phyloP scores from a whole-genome alignment of 2,329 filamentous ascomycete species.

The Curvularia lunata region DNA sequence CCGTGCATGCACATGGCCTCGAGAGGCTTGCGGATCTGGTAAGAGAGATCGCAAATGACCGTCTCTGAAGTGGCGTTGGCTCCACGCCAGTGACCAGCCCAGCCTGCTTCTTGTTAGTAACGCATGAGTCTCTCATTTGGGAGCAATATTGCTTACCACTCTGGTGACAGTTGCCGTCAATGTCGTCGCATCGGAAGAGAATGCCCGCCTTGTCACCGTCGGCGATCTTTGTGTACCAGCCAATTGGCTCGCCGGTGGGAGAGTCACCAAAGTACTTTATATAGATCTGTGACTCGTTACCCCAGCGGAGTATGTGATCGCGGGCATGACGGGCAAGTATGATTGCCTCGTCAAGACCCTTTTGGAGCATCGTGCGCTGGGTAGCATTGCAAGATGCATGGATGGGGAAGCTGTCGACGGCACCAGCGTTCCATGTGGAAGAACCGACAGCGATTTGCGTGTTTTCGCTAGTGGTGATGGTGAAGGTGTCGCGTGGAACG shows the following conservation, averaged over 20 bases:
- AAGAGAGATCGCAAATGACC: slow-evolving; percentile 71
- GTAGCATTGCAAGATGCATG: slow-evolving; percentile 72
- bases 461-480: slow-evolving; percentile 29
- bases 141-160: slow-evolving; percentile 27
- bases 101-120: slow-evolving; percentile 53
- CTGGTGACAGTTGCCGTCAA: slow-evolving; percentile 66
- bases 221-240: slow-evolving; percentile 67
- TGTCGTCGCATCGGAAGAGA: slow-evolving; percentile 72
- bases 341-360: slow-evolving; percentile 65
- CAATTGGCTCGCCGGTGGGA: slow-evolving; percentile 64
- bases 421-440: slow-evolving; percentile 47
- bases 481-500: slow-evolving; percentile 32
- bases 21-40: slow-evolving; percentile 62
- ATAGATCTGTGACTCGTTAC: slow-evolving; percentile 65
- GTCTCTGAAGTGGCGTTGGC: slow-evolving; percentile 69
- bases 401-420: slow-evolving; percentile 57
- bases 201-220: slow-evolving; percentile 63
- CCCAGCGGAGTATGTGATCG: slow-evolving; percentile 65
- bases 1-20: slow-evolving; percentile 66
- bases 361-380: slow-evolving; percentile 61
- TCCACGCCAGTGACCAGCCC: slow-evolving; percentile 72
- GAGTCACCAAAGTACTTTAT: slow-evolving; percentile 71
- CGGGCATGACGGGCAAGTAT: slow-evolving; percentile 65
- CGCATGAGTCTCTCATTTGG: not conserved
- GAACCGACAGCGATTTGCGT: slow-evolving; percentile 10